These are phyloP conservation scores for Xylariaceae sp. DNA, from an alignment of 2,329 filamentous ascomycete genomes.

Conservation along the genomic window DNA sequence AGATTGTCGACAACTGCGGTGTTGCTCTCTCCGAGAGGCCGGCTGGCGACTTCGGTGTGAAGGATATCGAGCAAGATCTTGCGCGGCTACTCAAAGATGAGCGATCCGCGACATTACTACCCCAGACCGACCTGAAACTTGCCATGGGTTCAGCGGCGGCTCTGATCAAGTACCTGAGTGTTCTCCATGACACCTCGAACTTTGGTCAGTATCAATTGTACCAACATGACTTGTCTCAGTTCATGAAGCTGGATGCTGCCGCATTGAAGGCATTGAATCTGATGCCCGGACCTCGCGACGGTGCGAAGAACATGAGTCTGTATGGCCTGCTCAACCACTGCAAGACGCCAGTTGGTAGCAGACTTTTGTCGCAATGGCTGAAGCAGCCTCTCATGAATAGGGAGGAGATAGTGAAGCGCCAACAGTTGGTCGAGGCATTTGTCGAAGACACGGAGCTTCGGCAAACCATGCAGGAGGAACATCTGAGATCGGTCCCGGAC, in stretches of 20 bases:
- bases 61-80: slow-evolving; percentile 94
- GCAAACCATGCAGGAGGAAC: slow-evolving; percentile 95
- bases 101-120: slow-evolving; percentile 68
- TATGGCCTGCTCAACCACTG: slow-evolving; percentile 94
- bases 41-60: slow-evolving; percentile 72
- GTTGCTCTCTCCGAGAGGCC: slow-evolving; percentile 83
- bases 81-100: slow-evolving; percentile 85
- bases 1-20: slow-evolving; percentile 89
- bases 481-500: slow-evolving; percentile 88
- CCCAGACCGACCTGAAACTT: slow-evolving; percentile 87
- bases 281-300: slow-evolving; percentile 93
- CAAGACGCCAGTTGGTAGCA: slow-evolving; percentile 90
- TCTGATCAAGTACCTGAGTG: slow-evolving; percentile 88
- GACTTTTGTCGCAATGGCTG: slow-evolving; percentile 89
- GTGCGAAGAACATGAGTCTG: slow-evolving; percentile 95
- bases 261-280: slow-evolving; percentile 91
- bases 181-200: slow-evolving; percentile 87
- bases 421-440: slow-evolving; percentile 93
- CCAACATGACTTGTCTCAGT: slow-evolving; percentile 93
- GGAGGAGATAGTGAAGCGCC: slow-evolving; percentile 81
- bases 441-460: slow-evolving; percentile 87
- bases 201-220: slow-evolving; percentile 97
- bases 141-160: slow-evolving; percentile 94
- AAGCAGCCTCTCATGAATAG: slow-evolving; percentile 96
- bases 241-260: slow-evolving; percentile 96